Conservation (phyloP, 129 eudicot genomes). For the Flaveria trinervia region DNA sequence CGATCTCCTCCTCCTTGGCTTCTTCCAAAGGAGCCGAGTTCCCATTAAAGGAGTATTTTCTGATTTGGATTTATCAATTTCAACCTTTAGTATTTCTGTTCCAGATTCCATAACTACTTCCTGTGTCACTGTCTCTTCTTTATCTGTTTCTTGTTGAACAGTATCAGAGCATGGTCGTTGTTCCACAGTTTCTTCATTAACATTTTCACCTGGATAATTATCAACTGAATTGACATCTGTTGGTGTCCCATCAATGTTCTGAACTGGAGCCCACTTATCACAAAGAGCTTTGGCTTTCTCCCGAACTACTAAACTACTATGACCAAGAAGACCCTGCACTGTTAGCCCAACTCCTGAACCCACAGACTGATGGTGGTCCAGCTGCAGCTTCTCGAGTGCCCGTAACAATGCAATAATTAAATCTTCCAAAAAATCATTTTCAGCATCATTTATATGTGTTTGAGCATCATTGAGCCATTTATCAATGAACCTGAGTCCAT, state of each 20-base stretch:
- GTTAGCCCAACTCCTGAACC: slow-evolving; percentile 57
- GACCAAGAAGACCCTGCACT: slow-evolving; percentile 51
- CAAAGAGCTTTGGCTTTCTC: slow-evolving; percentile 57
- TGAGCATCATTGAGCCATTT: slow-evolving; percentile 72
- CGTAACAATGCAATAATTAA: slow-evolving; percentile 51
- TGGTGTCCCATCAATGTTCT: slow-evolving; percentile 25
- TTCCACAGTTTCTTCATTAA: slow-evolving; percentile 36
- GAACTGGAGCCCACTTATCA: slow-evolving; percentile 50
- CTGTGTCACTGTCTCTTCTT: slow-evolving; percentile 26
- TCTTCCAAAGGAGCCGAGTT: slow-evolving; percentile 25
- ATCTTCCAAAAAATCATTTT: slow-evolving; percentile 53
- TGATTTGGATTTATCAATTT: not conserved
- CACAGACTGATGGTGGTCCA: slow-evolving; percentile 37
- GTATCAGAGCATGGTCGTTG: not conserved
- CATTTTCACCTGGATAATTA: slow-evolving; percentile 19
- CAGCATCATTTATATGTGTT: slow-evolving; percentile 33
- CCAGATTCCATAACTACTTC: slow-evolving; percentile 29
- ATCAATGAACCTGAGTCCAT: slow-evolving; percentile 61
- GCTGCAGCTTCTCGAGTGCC: slow-evolving; percentile 56
- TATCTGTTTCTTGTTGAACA: slow-evolving; percentile 27
- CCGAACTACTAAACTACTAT: slow-evolving; percentile 47
- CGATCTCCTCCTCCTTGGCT: slow-evolving; percentile 37
- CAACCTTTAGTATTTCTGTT: slow-evolving; percentile 27
- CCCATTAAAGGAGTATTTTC: too few species aligned
- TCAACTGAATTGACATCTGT: slow-evolving; percentile 27